Percentiles rank a stretch among this genome's conserved stretches.
Conservation (phyloP, 805 yeast species). For the Candida nitratophila region DNA sequence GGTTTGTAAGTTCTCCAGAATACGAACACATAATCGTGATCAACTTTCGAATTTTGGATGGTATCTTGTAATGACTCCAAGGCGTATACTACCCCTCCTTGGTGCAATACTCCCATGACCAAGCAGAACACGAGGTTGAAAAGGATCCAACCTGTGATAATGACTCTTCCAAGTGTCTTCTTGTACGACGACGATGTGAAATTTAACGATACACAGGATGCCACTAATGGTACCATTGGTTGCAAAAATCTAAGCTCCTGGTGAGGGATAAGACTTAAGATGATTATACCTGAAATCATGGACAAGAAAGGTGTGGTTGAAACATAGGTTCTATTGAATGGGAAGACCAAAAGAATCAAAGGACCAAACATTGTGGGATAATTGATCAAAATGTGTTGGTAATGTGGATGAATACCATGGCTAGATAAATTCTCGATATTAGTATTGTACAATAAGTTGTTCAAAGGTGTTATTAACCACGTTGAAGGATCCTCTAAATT, state of each 20-base stretch:
- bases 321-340: slow-evolving; percentile 33
- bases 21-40: slow-evolving; percentile 35
- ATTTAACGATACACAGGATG: slow-evolving; percentile 41
- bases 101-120: slow-evolving; percentile 79
- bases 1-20: slow-evolving; percentile 97
- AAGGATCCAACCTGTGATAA: slow-evolving; percentile 43
- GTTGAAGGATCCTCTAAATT: slow-evolving; percentile 5
- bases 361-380: slow-evolving; percentile 85
- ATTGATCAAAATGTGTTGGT: slow-evolving; percentile 68
- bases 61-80: slow-evolving; percentile 32
- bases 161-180: slow-evolving; percentile 10
- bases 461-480: slow-evolving; percentile 63
- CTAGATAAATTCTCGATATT: slow-evolving; percentile 47
- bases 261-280: slow-evolving; percentile 75
- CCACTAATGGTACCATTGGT: slow-evolving; percentile 69
- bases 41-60: slow-evolving; percentile 5
- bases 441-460: slow-evolving; percentile 69
- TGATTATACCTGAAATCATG: slow-evolving; percentile 50
- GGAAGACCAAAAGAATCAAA: slow-evolving; percentile 37
- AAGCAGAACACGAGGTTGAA: slow-evolving; percentile 57
- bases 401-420: slow-evolving; percentile 82
- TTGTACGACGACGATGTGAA: background rate
- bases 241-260: slow-evolving; percentile 87
- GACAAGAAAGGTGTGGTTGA: slow-evolving; percentile 52
- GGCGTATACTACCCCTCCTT: slow-evolving; percentile 81